Evolutionary conservation across 2,329 filamentous ascomycete species (phyloP).

Genomic region (Ascomycota sp.): DNA sequence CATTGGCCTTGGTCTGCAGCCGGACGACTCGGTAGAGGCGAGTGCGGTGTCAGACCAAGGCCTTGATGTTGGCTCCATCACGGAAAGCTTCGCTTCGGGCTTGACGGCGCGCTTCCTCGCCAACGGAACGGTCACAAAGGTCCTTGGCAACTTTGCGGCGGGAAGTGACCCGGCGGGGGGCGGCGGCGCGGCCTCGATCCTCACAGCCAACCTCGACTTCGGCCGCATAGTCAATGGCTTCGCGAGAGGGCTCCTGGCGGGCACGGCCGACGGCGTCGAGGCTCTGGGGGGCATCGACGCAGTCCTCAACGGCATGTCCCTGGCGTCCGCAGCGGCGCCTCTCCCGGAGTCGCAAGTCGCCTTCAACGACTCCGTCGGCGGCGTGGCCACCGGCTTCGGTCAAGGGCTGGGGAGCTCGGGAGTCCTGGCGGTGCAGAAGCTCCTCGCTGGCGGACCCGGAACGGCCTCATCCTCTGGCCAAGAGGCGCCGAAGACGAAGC

Average conservation of each 20-base stretch:
- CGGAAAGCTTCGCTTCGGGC: slow-evolving; percentile 8
- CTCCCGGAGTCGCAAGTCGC: slow-evolving; percentile 7
- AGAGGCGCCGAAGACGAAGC: too few relatives aligned
- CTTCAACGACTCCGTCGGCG: slow-evolving; percentile 14
- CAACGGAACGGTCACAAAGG: slow-evolving; percentile 10
- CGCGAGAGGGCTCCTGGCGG: slow-evolving; percentile 13
- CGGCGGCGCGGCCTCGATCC: neutral
- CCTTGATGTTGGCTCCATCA: slow-evolving; percentile 5
- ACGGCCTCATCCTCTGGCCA: too few relatives aligned
- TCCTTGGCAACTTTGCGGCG: slow-evolving; percentile 2
- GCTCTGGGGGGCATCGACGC: slow-evolving; percentile 12
- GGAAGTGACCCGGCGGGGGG: neutral
- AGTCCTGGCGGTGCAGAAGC: slow-evolving; percentile 9
- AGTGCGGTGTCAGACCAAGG: slow-evolving; percentile 1
- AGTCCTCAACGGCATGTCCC: slow-evolving; percentile 10
- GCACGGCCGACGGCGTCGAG: slow-evolving; percentile 12
- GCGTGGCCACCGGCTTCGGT: slow-evolving; percentile 14
- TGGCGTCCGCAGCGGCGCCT: slow-evolving; percentile 2
- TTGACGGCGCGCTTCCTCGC: slow-evolving; percentile 11
- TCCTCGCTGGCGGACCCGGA: slow-evolving; percentile 5
- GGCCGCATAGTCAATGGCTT: slow-evolving; percentile 13
- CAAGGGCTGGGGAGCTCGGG: slow-evolving; percentile 13
- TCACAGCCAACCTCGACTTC: slow-evolving; percentile 5
- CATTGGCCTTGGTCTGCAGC: slow-evolving; percentile 10
- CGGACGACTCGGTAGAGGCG: slow-evolving; percentile 3